Evolutionary conservation across 345 rosid species (phyloP), one percentile per base, ranked within the genome.

Genomic region (Cardamine occulta): DNA sequence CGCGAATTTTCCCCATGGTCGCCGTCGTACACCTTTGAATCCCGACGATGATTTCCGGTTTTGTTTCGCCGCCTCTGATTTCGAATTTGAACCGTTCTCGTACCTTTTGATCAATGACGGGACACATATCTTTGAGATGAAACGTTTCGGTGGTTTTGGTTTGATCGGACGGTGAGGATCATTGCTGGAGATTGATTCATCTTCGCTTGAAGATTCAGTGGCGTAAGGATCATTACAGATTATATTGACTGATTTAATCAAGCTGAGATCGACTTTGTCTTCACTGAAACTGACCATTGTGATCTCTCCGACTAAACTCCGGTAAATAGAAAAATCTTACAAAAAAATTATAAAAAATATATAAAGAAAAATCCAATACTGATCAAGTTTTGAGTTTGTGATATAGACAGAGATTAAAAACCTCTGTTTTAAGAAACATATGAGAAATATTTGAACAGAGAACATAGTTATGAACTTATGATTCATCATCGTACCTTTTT

Each of bases 131-230:
- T 45, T 40, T 34, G 65, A 6, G 21, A 52, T 34, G n/a, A 4
- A 12, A 26, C 66, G 67, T 15, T 67, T 66, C 0, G 1, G 47
- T 17, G 47, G 34, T 3, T 56, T 66, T 17, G 10, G 60, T 48
- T 74, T 14, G 13, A 1, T 57, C 24, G 3, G 35, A 68, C 23
- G 42, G 18, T 42, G 40, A 66, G 9, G 5, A 31, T 42, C 9
- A 8, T 8, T 44, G 18, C 19, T 24, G 18, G 67, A 24, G 6
- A 26, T 18, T 7, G 29, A 17, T 42, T 76, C 80, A 7, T 70
- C 75, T 10, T 76, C 80, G 52, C 75, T 69, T 0, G 80, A 76
- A 6, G 75, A 69, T 17, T 76, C 80, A 0, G 80, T 76, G 3
- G 80, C 80, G 35, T 76, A 13, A 3, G 80, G 80, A 63, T 76